A percentile compares a stretch with the other conserved stretches of the same genome.
phyloP scores from a whole-genome alignment of 805 yeast species.

The Candida taoyuanica region DNA sequence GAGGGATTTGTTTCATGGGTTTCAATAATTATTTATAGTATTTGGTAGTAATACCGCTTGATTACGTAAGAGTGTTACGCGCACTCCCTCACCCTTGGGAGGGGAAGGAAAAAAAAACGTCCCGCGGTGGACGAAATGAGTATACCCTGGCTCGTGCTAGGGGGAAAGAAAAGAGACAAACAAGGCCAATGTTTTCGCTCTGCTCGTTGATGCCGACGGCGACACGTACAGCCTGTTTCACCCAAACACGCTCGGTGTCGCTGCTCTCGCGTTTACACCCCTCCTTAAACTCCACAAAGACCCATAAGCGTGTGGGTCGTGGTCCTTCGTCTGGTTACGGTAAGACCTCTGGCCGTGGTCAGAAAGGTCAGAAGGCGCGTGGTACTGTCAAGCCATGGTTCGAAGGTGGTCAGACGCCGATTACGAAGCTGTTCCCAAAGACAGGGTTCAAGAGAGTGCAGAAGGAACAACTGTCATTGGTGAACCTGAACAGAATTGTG shows the following conservation, averaged over 20 bases:
- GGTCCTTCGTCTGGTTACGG: slow-evolving; percentile 94
- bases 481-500: slow-evolving; percentile 68
- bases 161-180: no score
- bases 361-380: slow-evolving; percentile 97
- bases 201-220: slow-evolving; percentile 4
- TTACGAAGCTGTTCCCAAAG: slow-evolving; percentile 75
- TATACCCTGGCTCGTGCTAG: no score
- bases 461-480: slow-evolving; percentile 39
- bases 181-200: slow-evolving; percentile 14
- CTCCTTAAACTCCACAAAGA: slow-evolving; percentile 53
- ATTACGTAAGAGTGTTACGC: neutral
- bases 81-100: neutral
- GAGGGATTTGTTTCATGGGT: neutral
- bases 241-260: slow-evolving; percentile 36
- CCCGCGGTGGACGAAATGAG: no score
- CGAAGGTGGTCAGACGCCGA: slow-evolving; percentile 99
- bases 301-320: slow-evolving; percentile 80
- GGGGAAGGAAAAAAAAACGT: no score
- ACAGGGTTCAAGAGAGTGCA: slow-evolving; percentile 75
- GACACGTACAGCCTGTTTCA: slow-evolving; percentile 1
- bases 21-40: neutral
- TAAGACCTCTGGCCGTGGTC: slow-evolving; percentile 96
- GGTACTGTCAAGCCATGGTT: slow-evolving; percentile 87
- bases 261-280: slow-evolving; percentile 54
- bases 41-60: no score